Base-by-base conservation (phyloP, 2,329 filamentous ascomycete species). In the Diaporthe capsici region DNA sequence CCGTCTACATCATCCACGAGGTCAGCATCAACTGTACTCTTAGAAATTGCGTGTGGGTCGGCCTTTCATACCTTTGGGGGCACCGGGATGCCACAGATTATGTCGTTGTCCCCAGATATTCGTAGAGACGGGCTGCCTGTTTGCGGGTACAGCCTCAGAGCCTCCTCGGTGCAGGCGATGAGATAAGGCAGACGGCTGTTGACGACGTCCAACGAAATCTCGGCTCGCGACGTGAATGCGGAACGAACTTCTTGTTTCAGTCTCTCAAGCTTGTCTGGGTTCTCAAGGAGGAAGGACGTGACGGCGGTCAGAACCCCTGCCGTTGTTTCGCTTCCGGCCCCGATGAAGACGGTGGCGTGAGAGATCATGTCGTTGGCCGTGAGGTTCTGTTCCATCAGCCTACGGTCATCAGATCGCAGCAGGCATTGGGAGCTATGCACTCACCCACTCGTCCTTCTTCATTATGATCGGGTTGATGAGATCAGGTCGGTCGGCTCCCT, bases 301-400 rank as follows among this genome's bases (percentile, higher is more conserved):
- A 73, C 58, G 7, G 55, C 71, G 17, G 55, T 73, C 55, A 73
- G 58, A 0, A 73, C 57, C 5, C 55, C 58, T 4, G 71, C 71
- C 13, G 71, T 73, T 9, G 71, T 73, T 37, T 73, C 71, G 20
- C 55, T 63, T 22, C 71, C 71, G 15, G 71, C 71, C 20, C 65
- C 65, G 10, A 68, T 68, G 10, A 73, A 73, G 7, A 73, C 71
- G 7, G 58, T 60, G 22, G 57, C 71, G 13, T 60, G 58, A 15
- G 71, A 60, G 22, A 61, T 73, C 39, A 60, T 65, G 15, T 73
- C 55, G 44, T 28, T 47, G 9, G 44, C 58, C 15, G 44, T 51
- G 13, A 73, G 65, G 1, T 39, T 53, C 65, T 68, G 3, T 0
- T 28, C 4, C 5, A 20, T 68, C n/a, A 68, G 65, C 31, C 1